phyloP scores from a whole-genome alignment of 129 eudicot species.

The Chrysanthemum makinoi region DNA sequence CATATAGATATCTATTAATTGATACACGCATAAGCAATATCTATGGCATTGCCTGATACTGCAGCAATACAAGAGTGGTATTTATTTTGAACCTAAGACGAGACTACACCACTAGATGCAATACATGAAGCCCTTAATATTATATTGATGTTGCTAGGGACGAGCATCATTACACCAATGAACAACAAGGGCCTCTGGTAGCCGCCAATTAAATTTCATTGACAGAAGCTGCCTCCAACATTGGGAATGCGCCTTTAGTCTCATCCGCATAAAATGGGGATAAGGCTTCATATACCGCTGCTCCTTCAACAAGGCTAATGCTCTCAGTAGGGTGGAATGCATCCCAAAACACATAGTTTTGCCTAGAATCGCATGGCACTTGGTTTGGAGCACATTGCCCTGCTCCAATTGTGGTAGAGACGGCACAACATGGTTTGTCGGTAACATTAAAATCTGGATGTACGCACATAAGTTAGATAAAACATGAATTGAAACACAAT shows the following conservation, averaged over 20 bases:
- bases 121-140: not conserved
- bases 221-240: not conserved
- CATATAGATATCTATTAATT: not conserved
- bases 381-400: constrained; percentile 37
- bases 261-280: constrained; percentile 19
- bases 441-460: constrained; percentile 28
- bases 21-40: not conserved
- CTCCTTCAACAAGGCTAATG: constrained; percentile 16
- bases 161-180: not conserved
- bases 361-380: constrained; percentile 28
- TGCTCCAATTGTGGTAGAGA: constrained; percentile 23
- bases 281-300: constrained; percentile 8
- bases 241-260: not conserved
- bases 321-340: constrained; percentile 42
- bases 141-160: not conserved
- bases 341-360: constrained; percentile 38
- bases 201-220: not conserved
- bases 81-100: not conserved
- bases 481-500: too few relatives aligned
- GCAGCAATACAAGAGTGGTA: not conserved
- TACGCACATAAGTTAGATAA: not conserved
- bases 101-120: not conserved
- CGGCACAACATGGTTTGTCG: constrained; percentile 31
- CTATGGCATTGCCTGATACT: too few relatives aligned
- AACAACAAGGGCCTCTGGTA: not conserved